Evolutionary conservation across 257 asterid genomes (phyloP), one percentile per base, ranked within the genome.

Genomic region (Primulina huaijiensis): DNA sequence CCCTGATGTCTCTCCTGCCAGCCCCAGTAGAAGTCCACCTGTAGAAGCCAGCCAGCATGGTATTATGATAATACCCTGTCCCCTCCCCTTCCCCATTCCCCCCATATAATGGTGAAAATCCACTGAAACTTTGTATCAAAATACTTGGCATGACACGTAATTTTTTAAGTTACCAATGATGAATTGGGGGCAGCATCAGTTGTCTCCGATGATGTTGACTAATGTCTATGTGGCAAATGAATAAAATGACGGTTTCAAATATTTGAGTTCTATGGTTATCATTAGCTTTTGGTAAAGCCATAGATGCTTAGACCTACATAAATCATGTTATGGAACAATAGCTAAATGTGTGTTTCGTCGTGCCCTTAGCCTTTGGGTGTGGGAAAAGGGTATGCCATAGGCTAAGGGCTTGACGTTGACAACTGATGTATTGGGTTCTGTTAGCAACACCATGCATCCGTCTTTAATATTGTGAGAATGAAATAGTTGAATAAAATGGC

Each of bases 1-100:
- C 38, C 86, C 78, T 5, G 92, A 85, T 6, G 83, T 74, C 62
- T 88, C 98, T 79, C 96, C 99, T 43, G 83, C 78, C 34, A 88
- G 87, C 50, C 73, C 85, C 30, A 85, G 87, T 75, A 81, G 88
- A 82, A 84, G 88, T 68, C 85, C 91, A 40, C 77, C 84, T 55
- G 69, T 81, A 33, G 97, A 83, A 71, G 70, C 83, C 62, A 75
- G 85, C 79, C 79, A 76, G 69, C 84, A 87, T 62, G 97, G 98
- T 92, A 88, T 53, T 35, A 37, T 40, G 5, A 60, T 65, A 11
- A 69, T 21, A 50, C 12, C 35, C 43, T 64, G 19, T 64, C 53
- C 64, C 21, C 16, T 62, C 14, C 55, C 25, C 25, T 23, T 14
- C 2, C 43, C 59, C 25, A 33, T 9, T 74, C 3, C 38, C 17